These are phyloP conservation scores for Pleurotus citrinopileatus DNA, from an alignment of 768 basidiomycete species.

Conservation along the genomic window DNA sequence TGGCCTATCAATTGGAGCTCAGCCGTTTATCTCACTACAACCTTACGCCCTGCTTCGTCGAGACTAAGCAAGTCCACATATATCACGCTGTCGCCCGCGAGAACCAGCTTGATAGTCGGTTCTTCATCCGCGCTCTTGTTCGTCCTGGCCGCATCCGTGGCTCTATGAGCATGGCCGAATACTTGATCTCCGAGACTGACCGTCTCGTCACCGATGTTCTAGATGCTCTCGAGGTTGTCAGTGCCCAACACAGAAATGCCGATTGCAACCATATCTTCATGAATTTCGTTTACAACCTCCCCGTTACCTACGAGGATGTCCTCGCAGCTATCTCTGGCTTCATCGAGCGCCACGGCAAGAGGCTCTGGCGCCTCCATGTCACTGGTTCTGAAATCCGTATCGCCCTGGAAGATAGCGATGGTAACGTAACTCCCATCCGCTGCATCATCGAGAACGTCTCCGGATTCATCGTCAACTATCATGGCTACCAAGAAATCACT, in stretches of 20 bases:
- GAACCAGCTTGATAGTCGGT: constrained; percentile 96
- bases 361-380: constrained; percentile 96
- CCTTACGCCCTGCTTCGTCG: constrained; percentile 92
- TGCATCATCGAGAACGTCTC: constrained; percentile 99
- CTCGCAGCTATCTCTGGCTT: constrained; percentile 97
- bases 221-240: constrained; percentile 93
- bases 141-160: constrained; percentile 93
- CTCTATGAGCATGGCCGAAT: constrained; percentile 92
- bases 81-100: constrained; percentile 94
- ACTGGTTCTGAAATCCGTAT: constrained; percentile 98
- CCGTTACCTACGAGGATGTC: constrained; percentile 94
- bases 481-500: constrained; percentile 96
- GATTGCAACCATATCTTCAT: constrained; percentile 99
- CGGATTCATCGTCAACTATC: constrained; percentile 98
- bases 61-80: constrained; percentile 97
- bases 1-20: constrained; percentile 97
- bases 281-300: constrained; percentile 97
- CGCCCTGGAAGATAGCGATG: constrained; percentile 89
- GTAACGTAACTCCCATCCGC: constrained; percentile 93
- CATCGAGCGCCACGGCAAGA: constrained; percentile 97
- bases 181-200: constrained; percentile 98
- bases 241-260: constrained; percentile 83
- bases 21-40: constrained; percentile 96
- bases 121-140: constrained; percentile 96
- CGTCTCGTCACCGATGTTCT: constrained; percentile 91